A percentile compares a stretch with the other conserved stretches of the same genome.
These are phyloP conservation scores for Trichosporon coremiiforme DNA, from an alignment of 1,284 basidiomycete species.

Conservation along the genomic window DNA sequence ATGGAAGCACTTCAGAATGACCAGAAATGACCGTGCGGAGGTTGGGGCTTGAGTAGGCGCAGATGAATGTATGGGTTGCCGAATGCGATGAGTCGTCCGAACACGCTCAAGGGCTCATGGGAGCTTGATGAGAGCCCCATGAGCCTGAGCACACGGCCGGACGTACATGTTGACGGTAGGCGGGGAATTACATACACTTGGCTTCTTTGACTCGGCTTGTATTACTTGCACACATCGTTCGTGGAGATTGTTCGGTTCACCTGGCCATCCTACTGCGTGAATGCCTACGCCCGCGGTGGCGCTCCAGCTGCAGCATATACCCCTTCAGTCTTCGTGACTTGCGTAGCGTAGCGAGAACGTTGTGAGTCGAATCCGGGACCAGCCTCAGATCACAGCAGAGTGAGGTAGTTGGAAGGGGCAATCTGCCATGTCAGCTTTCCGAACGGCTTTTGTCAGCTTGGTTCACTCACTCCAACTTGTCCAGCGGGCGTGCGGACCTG, in stretches of 20 bases:
- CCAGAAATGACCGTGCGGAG: slow-evolving; percentile 2
- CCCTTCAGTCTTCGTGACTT: slow-evolving; percentile 13
- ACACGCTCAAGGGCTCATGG: background rate
- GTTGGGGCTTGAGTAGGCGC: background rate
- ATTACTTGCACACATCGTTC: background rate
- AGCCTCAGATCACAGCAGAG: slow-evolving; percentile 31
- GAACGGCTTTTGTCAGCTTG: background rate
- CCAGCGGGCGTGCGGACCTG: slow-evolving; percentile 86
- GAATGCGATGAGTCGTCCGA: background rate
- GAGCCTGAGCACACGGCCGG: background rate
- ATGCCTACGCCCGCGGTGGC: background rate
- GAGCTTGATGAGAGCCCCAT: background rate
- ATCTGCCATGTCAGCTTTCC: slow-evolving; percentile 38
- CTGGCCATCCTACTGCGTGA: background rate
- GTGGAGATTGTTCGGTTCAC: slow-evolving; percentile 2
- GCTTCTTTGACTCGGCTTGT: background rate
- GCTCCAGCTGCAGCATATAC: background rate
- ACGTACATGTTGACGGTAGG: background rate
- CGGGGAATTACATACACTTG: background rate
- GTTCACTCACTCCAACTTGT: slow-evolving; percentile 64
- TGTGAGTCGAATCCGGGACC: slow-evolving; percentile 1
- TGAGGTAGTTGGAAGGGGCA: slow-evolving; percentile 53
- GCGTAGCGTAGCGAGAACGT: slow-evolving; percentile 7
- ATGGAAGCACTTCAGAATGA: slow-evolving; percentile 6
- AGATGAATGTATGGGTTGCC: background rate